Base-by-base conservation (phyloP, 306 rosid species). In the Comarum palustre region DNA sequence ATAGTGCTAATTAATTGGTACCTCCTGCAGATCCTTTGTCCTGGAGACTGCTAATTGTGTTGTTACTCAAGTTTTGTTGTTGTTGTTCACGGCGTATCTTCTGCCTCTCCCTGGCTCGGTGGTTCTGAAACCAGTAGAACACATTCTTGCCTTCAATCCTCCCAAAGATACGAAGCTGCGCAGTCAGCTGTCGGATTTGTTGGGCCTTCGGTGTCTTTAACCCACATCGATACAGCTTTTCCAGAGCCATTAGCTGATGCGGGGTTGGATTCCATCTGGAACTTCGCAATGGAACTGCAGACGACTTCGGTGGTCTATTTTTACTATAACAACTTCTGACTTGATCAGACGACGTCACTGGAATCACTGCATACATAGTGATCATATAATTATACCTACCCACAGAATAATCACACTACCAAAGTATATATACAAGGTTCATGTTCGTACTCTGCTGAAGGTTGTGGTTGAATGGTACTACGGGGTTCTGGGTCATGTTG, bases 71-170 rank as follows among this genome's bases (percentile, higher is more conserved):
- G 10, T 15, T 1, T 57, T 57, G 63, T 17, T 59, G 65, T 29
- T 29, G 57, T 8, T n/a, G n/a, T n/a, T n/a, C n/a, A 34, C 92
- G 86, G 42, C 84, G 87, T 36, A 24, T 62, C 74, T 86, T 88
- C 84, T 86, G 90, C 8, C 92, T 77, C 77, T 90, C 93, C 73
- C 96, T 86, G 0, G 96, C 96, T 71, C 86, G 88, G 79, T 90
- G 96, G 79, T 86, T 90, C 73, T 90, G 96, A 75, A 90, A 88
- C 96, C 96, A 88, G 50, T 90, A 90, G 78, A 90, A 88, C 17
- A 90, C 96, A 31, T 90, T 90, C 54, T 90, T 88, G 3, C 90
- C 93, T 87, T 88, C 91, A 50, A 90, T 81, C 79, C 80, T 90
- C 22, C 93, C 96, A 67, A 86, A 90, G 71, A 75, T 80, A 9